Evolutionary conservation across 2,329 filamentous ascomycete genomes (phyloP), one percentile per base, ranked within the genome.

Genomic region (Teratosphaeria pseudoeucalypti): DNA sequence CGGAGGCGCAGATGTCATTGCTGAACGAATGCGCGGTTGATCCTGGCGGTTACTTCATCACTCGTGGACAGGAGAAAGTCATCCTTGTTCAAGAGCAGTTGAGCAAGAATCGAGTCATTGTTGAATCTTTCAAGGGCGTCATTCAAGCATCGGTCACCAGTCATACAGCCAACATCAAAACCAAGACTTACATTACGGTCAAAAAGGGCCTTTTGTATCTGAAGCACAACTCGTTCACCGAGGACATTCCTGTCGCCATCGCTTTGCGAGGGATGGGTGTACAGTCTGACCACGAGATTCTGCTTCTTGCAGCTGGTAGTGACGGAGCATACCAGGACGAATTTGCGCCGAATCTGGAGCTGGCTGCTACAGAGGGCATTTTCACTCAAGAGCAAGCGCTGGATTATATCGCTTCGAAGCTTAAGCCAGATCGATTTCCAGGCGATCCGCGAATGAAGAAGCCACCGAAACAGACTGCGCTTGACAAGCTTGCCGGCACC

Each of bases 31-130:
- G 94, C 70, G 90, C 94, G 14, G 80, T 99, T 49, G 94, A 99
- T 71, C 94, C 95, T 0, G 94, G 94, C 63, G 94, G 94, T 57
- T 99, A 99, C 74, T 99, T 99, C 70, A 94, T 99, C 69, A 91
- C 97, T 65, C 90, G 92, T 68, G 94, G 94, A 54, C 96, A 95
- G 23, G 94, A 99, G 74, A 99, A 99, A 78, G 94, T 99, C 67
- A 99, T 99, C 70, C 79, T 99, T 52, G 95, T 99, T 14, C 94
- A 99, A 74, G 95, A 99, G 72, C 94, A 99, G 76, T 79, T 99
- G 71, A 99, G 94, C 82, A 99, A 99, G 82, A 99, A 99, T 75
- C 86, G 94, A 78, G 89, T 99, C 69, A 96, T 99, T 72, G 92
- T 99, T 16, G 95, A 99, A 75, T 87, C 90, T 58, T 95, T 95